Percentiles rank a stretch among this genome's conserved stretches.
phyloP scores from a whole-genome alignment of 768 basidiomycete species.

The Hirschioporus abietinus region DNA sequence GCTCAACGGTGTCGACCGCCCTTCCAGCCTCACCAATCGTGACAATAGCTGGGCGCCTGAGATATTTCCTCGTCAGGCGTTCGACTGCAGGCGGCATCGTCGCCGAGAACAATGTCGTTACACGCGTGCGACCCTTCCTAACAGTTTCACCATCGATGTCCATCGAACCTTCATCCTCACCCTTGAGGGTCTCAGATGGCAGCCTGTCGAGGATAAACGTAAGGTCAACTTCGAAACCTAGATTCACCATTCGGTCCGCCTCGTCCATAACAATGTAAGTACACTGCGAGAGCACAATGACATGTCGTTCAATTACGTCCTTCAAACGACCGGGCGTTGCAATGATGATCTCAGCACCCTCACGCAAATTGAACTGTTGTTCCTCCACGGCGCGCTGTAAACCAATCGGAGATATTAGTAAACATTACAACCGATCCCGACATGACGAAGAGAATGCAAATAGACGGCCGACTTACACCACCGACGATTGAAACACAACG shows the following conservation, averaged over 20 bases:
- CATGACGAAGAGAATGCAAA: slow-evolving; percentile 6
- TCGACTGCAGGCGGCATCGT: slow-evolving; percentile 99
- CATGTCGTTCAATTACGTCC: slow-evolving; percentile 94
- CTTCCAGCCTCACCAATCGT: slow-evolving; percentile 98
- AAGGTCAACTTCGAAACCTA: slow-evolving; percentile 93
- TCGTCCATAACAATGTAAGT: slow-evolving; percentile 99
- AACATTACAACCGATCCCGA: slow-evolving; percentile 13
- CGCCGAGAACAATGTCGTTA: slow-evolving; percentile 96
- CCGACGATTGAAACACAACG: slow-evolving; percentile 97
- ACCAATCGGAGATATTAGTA: slow-evolving; percentile 3
- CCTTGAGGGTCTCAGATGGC: slow-evolving; percentile 82
- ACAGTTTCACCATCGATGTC: slow-evolving; percentile 67
- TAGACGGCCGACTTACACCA: slow-evolving; percentile 53
- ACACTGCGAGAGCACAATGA: slow-evolving; percentile 93
- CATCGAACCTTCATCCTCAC: slow-evolving; percentile 74
- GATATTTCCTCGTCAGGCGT: slow-evolving; percentile 89
- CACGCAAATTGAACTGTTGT: slow-evolving; percentile 95
- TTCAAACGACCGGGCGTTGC: slow-evolving; percentile 98
- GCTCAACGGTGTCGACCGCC: slow-evolving; percentile 97
- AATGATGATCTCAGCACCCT: slow-evolving; percentile 97
- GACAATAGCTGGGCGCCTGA: slow-evolving; percentile 88
- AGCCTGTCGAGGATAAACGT: slow-evolving; percentile 93
- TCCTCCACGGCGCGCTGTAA: slow-evolving; percentile 86
- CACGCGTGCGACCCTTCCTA: slow-evolving; percentile 75
- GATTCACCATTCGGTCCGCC: slow-evolving; percentile 97